phyloP scores from a whole-genome alignment of 2,329 filamentous ascomycete species.

The Colletotrichum tamarilloi region DNA sequence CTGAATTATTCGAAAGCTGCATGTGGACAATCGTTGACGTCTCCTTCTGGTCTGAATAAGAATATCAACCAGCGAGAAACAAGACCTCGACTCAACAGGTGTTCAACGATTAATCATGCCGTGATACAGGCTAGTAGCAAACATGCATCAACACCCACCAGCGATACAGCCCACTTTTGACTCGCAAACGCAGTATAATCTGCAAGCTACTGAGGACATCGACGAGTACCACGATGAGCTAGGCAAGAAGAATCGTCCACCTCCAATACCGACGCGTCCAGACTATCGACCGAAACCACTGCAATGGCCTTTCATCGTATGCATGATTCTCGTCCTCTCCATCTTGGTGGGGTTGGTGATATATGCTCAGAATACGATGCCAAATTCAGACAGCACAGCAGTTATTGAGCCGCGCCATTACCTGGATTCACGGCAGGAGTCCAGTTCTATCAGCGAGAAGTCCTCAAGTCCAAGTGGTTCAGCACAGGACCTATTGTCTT shows the following conservation, averaged over 20 bases:
- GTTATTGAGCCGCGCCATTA: constrained; percentile 35
- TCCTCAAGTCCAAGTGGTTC: neutral
- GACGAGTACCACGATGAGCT: constrained; percentile 36
- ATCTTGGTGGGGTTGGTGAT: constrained; percentile 43
- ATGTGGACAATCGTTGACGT: no score
- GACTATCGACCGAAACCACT: constrained; percentile 47
- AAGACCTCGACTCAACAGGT: neutral
- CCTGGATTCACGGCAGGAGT: neutral
- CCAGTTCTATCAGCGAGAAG: neutral
- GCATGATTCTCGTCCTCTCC: constrained; percentile 40
- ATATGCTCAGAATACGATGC: constrained; percentile 43
- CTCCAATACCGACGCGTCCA: constrained; percentile 20
- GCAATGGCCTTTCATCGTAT: constrained; percentile 46
- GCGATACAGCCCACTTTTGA: constrained; percentile 40
- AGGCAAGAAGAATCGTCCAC: constrained; percentile 11
- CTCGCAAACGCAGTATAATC: constrained; percentile 45
- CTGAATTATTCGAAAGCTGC: neutral
- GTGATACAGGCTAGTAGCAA: neutral
- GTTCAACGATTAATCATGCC: neutral
- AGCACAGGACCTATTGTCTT: neutral
- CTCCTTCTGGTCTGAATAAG: neutral
- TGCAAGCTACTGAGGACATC: constrained; percentile 44
- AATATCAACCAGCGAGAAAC: neutral
- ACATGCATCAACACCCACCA: constrained; percentile 23
- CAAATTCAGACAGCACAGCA: constrained; percentile 44